Conservation (phyloP, 495 filamentous ascomycete genomes). For the Tuber melanosporum region DNA sequence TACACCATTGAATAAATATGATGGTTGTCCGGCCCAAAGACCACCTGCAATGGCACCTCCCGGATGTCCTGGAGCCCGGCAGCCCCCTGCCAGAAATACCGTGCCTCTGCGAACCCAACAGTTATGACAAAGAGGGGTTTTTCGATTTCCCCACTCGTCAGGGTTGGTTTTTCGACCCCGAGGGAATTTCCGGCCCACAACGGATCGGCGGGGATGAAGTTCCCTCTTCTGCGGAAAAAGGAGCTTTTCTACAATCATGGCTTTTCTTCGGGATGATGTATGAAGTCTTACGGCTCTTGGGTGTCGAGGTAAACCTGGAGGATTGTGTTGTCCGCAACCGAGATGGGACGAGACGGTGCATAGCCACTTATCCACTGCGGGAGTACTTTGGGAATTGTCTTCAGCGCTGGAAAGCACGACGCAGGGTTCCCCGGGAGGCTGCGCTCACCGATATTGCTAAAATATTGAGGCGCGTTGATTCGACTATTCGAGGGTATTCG, state of each 20-base stretch:
- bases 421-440: not conserved
- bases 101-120: conserved; percentile 5
- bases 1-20: not conserved
- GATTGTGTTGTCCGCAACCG: not conserved
- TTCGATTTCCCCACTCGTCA: conserved; percentile 2
- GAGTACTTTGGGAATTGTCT: conserved; percentile 2
- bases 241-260: conserved; percentile 15
- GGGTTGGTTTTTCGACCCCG: not conserved
- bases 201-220: not conserved
- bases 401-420: not conserved
- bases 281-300: not conserved
- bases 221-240: conserved; percentile 4
- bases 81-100: conserved; percentile 2
- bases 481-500: not conserved
- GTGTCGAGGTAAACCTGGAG: not conserved
- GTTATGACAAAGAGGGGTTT: conserved; percentile 10
- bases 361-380: conserved; percentile 2
- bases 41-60: not conserved
- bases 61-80: conserved; percentile 3
- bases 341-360: not conserved
- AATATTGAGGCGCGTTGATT: conserved; percentile 7
- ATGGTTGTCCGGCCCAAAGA: not conserved
- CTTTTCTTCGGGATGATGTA: conserved; percentile 18
- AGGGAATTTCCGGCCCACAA: not conserved
- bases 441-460: not conserved